These are phyloP conservation scores for Trichothecium sympodiale DNA, from an alignment of 2,329 filamentous ascomycete species.

Conservation along the genomic window DNA sequence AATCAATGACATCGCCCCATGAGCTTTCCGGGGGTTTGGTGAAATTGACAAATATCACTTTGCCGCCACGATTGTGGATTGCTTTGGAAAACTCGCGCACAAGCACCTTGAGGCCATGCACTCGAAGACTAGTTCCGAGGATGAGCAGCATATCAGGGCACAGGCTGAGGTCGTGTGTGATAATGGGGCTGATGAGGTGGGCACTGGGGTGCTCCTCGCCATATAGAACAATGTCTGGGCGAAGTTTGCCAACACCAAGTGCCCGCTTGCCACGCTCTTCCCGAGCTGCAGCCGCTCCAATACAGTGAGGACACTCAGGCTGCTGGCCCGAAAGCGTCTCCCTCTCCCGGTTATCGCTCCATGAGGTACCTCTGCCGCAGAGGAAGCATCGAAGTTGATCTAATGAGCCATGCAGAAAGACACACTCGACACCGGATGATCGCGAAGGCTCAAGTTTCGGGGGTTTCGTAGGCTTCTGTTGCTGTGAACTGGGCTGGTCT, in stretches of 20 bases:
- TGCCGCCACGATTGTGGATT: slow-evolving; percentile 56
- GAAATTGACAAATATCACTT: slow-evolving; percentile 62
- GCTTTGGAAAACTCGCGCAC: slow-evolving; percentile 62
- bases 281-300: slow-evolving; percentile 48
- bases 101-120: slow-evolving; percentile 61
- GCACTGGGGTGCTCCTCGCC: slow-evolving; percentile 62
- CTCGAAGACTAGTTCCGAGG: slow-evolving; percentile 58
- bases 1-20: slow-evolving; percentile 65
- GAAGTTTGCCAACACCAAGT: slow-evolving; percentile 54
- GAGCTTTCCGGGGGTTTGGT: slow-evolving; percentile 61
- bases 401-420: slow-evolving; percentile 64
- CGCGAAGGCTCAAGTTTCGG: slow-evolving; percentile 16
- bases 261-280: slow-evolving; percentile 56
- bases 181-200: slow-evolving; percentile 55
- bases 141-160: slow-evolving; percentile 59
- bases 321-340: slow-evolving; percentile 53
- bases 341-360: slow-evolving; percentile 44
- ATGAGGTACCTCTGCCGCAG: slow-evolving; percentile 45
- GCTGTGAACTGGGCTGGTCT: slow-evolving; percentile 6
- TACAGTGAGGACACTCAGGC: slow-evolving; percentile 56
- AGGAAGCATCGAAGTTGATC: slow-evolving; percentile 52
- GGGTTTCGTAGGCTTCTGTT: slow-evolving; percentile 4
- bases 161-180: slow-evolving; percentile 55
- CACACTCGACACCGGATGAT: slow-evolving; percentile 46
- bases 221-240: slow-evolving; percentile 65